A percentile compares a stretch with the other conserved stretches of the same genome.
Evolutionary conservation across 2,329 filamentous ascomycete genomes (phyloP).

Genomic region (Aspergillus awamori): DNA sequence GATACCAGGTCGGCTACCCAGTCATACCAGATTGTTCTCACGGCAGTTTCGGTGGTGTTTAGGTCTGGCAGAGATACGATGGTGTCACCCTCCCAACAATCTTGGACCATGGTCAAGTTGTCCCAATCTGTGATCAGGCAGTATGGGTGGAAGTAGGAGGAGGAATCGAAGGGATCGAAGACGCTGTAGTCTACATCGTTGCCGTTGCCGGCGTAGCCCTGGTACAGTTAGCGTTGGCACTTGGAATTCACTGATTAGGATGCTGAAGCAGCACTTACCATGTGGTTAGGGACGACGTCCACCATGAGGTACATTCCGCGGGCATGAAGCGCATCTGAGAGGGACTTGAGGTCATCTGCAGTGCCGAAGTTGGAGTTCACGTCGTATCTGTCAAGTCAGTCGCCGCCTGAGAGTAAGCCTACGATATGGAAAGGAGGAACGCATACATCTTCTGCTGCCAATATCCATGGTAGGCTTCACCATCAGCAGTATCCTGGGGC

Average conservation of each 20-base stretch:
- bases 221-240: not conserved
- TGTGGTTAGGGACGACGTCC: slow-evolving; percentile 62
- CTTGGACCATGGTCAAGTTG: slow-evolving; percentile 48
- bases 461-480: slow-evolving; percentile 53
- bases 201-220: slow-evolving; percentile 52
- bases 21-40: slow-evolving; percentile 56
- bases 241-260: not conserved
- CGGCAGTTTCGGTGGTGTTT: slow-evolving; percentile 55
- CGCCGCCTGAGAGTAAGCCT: not conserved
- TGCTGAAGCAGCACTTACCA: slow-evolving; percentile 32
- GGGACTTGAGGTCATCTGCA: slow-evolving; percentile 59
- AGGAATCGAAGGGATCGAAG: slow-evolving; percentile 58
- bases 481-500: slow-evolving; percentile 38
- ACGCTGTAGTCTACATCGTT: slow-evolving; percentile 56
- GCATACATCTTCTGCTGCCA: slow-evolving; percentile 53
- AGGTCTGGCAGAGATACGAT: slow-evolving; percentile 65
- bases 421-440: not conserved
- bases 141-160: slow-evolving; percentile 62
- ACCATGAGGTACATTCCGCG: slow-evolving; percentile 65
- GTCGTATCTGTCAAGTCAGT: slow-evolving; percentile 36
- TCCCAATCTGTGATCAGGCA: slow-evolving; percentile 59
- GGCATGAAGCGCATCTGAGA: slow-evolving; percentile 59
- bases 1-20: slow-evolving; percentile 63
- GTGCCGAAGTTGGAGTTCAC: slow-evolving; percentile 64
- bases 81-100: slow-evolving; percentile 60